A percentile compares a stretch with the other conserved stretches of the same genome.
phyloP scores from a whole-genome alignment of 2,329 filamentous ascomycete genomes.

The Lasiodiplodia hormozganensis region DNA sequence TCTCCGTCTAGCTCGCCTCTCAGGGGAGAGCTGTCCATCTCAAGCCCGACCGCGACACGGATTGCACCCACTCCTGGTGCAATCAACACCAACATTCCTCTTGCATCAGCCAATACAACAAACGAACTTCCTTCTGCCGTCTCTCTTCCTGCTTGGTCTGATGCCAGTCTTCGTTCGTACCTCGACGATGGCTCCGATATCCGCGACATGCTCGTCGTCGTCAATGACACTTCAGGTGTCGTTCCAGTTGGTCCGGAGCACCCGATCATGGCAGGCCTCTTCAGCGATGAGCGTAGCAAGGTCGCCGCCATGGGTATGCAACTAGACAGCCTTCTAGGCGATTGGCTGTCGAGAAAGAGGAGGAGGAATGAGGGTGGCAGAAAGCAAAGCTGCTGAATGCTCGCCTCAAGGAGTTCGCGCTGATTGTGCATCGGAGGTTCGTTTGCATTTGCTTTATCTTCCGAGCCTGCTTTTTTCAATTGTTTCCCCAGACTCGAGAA shows the following conservation, averaged over 20 bases:
- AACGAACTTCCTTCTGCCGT: conserved; percentile 60
- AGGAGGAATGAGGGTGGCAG: conserved; percentile 28
- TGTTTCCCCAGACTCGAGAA: neutral
- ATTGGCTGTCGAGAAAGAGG: conserved; percentile 69
- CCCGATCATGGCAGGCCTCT: conserved; percentile 79
- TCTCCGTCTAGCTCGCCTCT: conserved; percentile 39
- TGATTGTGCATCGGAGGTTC: neutral
- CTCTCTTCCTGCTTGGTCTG: conserved; percentile 78
- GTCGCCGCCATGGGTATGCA: conserved; percentile 87
- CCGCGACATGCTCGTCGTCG: conserved; percentile 85
- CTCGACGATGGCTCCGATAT: conserved; percentile 91
- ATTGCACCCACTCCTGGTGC: conserved; percentile 31
- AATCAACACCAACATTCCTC: conserved; percentile 39
- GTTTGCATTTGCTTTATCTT: conserved; percentile 5
- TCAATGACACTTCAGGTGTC: conserved; percentile 89
- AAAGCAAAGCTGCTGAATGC: conserved; percentile 3
- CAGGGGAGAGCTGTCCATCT: conserved; percentile 32
- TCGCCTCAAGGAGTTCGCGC: neutral
- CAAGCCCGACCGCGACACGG: conserved; percentile 36
- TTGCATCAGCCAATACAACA: conserved; percentile 37
- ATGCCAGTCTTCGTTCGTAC: conserved; percentile 83
- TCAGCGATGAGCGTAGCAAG: conserved; percentile 85
- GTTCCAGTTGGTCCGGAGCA: conserved; percentile 82
- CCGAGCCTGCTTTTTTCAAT: neutral
- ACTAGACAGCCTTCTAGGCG: conserved; percentile 84